A percentile compares a stretch with the other conserved stretches of the same genome.
Evolutionary conservation across 305 asterid genomes (phyloP).

Genomic region (Petunia hybrid): DNA sequence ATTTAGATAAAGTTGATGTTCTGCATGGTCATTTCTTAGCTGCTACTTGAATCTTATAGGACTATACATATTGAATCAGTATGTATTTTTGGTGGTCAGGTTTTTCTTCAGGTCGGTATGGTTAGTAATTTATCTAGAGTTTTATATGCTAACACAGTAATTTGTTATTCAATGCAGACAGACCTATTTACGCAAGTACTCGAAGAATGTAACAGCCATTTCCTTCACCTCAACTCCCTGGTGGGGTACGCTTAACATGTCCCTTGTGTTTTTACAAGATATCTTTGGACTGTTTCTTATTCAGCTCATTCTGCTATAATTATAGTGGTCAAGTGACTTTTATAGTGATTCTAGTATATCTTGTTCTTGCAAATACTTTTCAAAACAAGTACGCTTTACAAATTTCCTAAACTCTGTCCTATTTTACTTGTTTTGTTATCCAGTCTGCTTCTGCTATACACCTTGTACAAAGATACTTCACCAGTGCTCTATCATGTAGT

Average conservation of each 20-base stretch:
- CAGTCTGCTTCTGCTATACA: neutral
- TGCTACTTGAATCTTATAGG: neutral
- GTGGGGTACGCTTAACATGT: conserved; percentile 58
- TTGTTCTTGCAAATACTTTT: conserved; percentile 5
- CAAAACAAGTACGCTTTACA: neutral
- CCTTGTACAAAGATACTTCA: neutral
- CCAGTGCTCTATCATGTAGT: neutral
- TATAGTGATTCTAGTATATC: neutral
- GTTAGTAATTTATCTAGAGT: conserved; percentile 29
- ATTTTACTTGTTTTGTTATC: conserved; percentile 11
- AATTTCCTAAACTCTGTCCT: neutral
- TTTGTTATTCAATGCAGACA: conserved; percentile 50
- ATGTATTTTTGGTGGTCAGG: neutral
- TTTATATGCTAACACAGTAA: conserved; percentile 30
- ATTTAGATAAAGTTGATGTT: neutral
- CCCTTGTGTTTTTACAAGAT: neutral
- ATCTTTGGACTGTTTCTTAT: neutral
- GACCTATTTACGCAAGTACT: conserved; percentile 78
- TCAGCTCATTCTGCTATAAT: neutral
- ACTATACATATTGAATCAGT: neutral
- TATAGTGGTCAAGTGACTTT: neutral
- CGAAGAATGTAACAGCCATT: conserved; percentile 82
- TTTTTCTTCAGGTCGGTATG: neutral
- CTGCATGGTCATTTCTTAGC: neutral
- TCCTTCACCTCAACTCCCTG: conserved; percentile 67